Percentiles rank a stretch among this genome's conserved stretches.
phyloP scores from a whole-genome alignment of 1,284 basidiomycete genomes.

The Sparassis latifolia region DNA sequence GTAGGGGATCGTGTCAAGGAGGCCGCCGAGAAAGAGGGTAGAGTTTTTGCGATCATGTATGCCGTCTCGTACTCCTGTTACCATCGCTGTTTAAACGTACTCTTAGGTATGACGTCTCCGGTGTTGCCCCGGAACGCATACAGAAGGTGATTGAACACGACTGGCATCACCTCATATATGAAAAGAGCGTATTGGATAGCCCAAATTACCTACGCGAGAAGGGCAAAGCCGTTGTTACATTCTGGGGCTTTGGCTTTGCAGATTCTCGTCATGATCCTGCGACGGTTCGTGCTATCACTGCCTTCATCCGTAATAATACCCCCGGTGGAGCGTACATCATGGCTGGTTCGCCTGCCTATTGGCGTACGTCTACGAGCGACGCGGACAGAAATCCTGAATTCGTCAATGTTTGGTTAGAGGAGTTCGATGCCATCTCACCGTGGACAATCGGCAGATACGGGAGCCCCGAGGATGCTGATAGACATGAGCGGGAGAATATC shows the following conservation, averaged over 20 bases:
- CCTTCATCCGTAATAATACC: slow-evolving; percentile 49
- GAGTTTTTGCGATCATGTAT: slow-evolving; percentile 76
- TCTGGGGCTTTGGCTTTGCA: slow-evolving; percentile 73
- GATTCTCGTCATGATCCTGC: slow-evolving; percentile 54
- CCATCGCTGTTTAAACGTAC: slow-evolving; percentile 1
- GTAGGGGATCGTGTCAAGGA: slow-evolving; percentile 61
- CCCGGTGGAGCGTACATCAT: slow-evolving; percentile 71
- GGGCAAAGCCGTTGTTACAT: slow-evolving; percentile 56
- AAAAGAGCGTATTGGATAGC: slow-evolving; percentile 56
- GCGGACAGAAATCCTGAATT: slow-evolving; percentile 61
- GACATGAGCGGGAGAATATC: slow-evolving; percentile 52
- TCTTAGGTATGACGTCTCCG: slow-evolving; percentile 69
- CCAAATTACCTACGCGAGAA: slow-evolving; percentile 65
- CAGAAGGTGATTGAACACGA: slow-evolving; percentile 54
- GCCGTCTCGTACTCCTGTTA: slow-evolving; percentile 15
- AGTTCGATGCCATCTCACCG: slow-evolving; percentile 69
- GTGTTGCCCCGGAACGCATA: slow-evolving; percentile 55
- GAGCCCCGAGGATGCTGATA: slow-evolving; percentile 49
- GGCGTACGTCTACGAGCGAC: slow-evolving; percentile 62
- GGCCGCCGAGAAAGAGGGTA: slow-evolving; percentile 68
- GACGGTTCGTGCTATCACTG: slow-evolving; percentile 45
- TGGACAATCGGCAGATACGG: slow-evolving; percentile 69
- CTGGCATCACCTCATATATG: slow-evolving; percentile 60
- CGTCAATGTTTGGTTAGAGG: slow-evolving; percentile 57
- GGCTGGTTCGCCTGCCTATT: slow-evolving; percentile 59